phyloP scores from a whole-genome alignment of 805 yeast species.

The Ogataea polymorpha region DNA sequence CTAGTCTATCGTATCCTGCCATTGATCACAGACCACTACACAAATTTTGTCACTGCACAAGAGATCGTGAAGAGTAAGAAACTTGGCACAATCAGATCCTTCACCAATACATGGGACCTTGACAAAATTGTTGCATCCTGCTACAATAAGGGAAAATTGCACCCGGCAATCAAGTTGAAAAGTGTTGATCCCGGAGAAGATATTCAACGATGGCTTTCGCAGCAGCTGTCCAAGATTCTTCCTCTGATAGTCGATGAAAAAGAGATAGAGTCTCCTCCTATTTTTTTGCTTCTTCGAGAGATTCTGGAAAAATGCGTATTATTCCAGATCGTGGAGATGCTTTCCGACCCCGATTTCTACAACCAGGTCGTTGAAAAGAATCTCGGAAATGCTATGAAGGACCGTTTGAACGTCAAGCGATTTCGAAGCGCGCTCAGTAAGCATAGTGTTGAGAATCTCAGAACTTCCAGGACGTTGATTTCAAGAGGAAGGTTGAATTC shows the following conservation, averaged over 20 bases:
- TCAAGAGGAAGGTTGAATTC: conserved; percentile 36
- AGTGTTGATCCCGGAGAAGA: conserved; percentile 36
- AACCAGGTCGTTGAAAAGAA: conserved; percentile 59
- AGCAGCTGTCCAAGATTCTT: conserved; percentile 39
- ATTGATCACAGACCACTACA: conserved; percentile 60
- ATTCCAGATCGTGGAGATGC: conserved; percentile 45
- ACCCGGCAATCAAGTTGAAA: conserved; percentile 49
- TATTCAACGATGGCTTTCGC: conserved; percentile 49
- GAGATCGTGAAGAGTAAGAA: conserved; percentile 33
- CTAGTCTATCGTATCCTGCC: conserved; percentile 62
- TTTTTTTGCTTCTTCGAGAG: conserved; percentile 54
- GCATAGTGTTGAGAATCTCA: conserved; percentile 41
- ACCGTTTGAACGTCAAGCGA: conserved; percentile 69
- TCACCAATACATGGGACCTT: conserved; percentile 33
- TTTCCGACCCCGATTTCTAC: conserved; percentile 74
- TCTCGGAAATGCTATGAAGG: conserved; percentile 64
- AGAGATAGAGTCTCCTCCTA: conserved; percentile 49
- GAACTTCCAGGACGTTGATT: conserved; percentile 20
- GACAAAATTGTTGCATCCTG: conserved; percentile 41
- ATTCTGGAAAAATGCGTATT: conserved; percentile 58
- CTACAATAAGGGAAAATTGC: conserved; percentile 52
- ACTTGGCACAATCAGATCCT: conserved; percentile 15
- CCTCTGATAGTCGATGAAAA: conserved; percentile 46
- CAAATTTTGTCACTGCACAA: conserved; percentile 44
- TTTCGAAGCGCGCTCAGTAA: conserved; percentile 67